Conservation (phyloP, 805 yeast genomes). For the Blastobotrys terrestris region DNA sequence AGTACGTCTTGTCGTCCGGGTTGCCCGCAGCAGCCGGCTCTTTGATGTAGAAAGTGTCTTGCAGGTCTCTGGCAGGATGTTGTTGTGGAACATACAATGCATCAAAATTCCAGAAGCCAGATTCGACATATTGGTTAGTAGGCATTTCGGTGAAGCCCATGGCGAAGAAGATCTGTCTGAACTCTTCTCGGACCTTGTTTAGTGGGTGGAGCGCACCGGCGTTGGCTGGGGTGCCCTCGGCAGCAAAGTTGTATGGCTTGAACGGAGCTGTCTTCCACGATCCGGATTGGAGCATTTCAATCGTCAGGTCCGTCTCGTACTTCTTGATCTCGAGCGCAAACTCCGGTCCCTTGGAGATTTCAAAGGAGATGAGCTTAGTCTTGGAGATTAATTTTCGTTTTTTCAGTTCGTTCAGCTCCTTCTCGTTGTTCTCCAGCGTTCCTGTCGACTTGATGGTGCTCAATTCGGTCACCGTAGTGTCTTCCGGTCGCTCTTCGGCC, state of each 20-base stretch:
- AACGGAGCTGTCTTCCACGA: slow-evolving; percentile 78
- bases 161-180: slow-evolving; percentile 93
- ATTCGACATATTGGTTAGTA: slow-evolving; percentile 94
- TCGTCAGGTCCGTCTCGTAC: slow-evolving; percentile 87
- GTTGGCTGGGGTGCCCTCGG: slow-evolving; percentile 82
- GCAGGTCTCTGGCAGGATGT: slow-evolving; percentile 99
- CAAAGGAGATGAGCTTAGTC: slow-evolving; percentile 69
- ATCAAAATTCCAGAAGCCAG: slow-evolving; percentile 99
- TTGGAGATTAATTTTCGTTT: slow-evolving; percentile 81
- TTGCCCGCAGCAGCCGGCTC: slow-evolving; percentile 78
- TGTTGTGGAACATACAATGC: slow-evolving; percentile 96
- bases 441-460: slow-evolving; percentile 52
- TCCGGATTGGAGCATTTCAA: slow-evolving; percentile 82
- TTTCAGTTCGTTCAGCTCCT: slow-evolving; percentile 76
- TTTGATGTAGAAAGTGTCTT: slow-evolving; percentile 95
- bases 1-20: slow-evolving; percentile 76
- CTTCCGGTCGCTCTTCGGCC: slow-evolving; percentile 47
- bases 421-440: slow-evolving; percentile 35
- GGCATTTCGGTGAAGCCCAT: slow-evolving; percentile 99
- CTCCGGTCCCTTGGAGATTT: slow-evolving; percentile 72
- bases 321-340: slow-evolving; percentile 75
- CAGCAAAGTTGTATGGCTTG: slow-evolving; percentile 93
- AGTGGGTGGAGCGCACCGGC: slow-evolving; percentile 96
- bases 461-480: slow-evolving; percentile 61
- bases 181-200: slow-evolving; percentile 94